These are phyloP conservation scores for Micractinium sp. DNA, from an alignment of 139 green algal species.

Conservation along the genomic window DNA sequence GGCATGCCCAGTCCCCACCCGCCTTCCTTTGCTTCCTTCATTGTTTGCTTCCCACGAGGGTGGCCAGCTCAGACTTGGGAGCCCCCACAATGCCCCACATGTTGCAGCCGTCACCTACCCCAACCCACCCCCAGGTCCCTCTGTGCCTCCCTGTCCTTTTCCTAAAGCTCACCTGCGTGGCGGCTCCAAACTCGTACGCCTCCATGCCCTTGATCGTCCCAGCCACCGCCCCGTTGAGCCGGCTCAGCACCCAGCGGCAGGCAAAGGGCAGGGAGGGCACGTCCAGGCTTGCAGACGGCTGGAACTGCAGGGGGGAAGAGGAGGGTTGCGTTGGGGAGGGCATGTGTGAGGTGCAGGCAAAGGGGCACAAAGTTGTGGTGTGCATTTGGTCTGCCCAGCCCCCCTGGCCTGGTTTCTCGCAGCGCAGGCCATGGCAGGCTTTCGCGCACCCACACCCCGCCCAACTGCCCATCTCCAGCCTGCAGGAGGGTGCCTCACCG, in stretches of 20 bases:
- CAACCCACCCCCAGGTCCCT: neutral
- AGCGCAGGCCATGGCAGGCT: no score
- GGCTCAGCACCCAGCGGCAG: conserved; percentile 80
- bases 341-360: neutral
- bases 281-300: conserved; percentile 11
- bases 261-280: conserved; percentile 53
- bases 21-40: no score
- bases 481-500: neutral
- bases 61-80: no score
- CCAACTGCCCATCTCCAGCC: no score
- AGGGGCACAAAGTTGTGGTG: neutral
- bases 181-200: conserved; percentile 84
- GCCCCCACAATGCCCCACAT: no score
- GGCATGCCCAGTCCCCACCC: no score
- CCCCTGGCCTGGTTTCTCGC: no score
- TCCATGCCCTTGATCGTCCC: conserved; percentile 69
- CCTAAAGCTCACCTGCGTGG: conserved; percentile 63
- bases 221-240: conserved; percentile 65
- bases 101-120: no score
- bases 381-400: neutral
- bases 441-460: no score
- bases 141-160: neutral
- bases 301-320: conserved; percentile 5
- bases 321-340: neutral
- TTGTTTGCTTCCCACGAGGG: no score